phyloP scores from a whole-genome alignment of 2,329 filamentous ascomycete genomes.

The Fusarium metavorans region DNA sequence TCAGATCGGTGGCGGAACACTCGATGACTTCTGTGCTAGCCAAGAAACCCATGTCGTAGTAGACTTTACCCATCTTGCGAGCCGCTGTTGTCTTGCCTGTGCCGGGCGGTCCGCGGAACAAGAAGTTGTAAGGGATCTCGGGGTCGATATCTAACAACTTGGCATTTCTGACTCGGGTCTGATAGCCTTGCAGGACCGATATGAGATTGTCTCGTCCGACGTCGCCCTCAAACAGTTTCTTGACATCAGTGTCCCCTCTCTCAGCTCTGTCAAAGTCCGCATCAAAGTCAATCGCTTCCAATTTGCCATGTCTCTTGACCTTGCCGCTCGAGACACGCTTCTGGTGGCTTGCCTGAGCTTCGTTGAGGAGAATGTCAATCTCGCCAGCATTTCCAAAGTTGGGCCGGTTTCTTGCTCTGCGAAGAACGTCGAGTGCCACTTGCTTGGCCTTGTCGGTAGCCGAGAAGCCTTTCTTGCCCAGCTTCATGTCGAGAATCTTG shows the following conservation, averaged over 20 bases:
- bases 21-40: constrained; percentile 70
- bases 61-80: constrained; percentile 79
- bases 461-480: constrained; percentile 66
- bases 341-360: constrained; percentile 39
- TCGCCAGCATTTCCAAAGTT: constrained; percentile 83
- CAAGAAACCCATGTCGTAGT: constrained; percentile 80
- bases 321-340: constrained; percentile 33
- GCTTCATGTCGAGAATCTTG: constrained; percentile 72
- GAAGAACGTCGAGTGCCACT: constrained; percentile 70
- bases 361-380: constrained; percentile 64
- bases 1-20: constrained; percentile 74
- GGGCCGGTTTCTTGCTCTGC: constrained; percentile 69
- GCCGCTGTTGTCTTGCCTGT: constrained; percentile 82
- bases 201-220: constrained; percentile 70
- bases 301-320: constrained; percentile 65
- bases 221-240: constrained; percentile 66
- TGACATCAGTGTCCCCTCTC: constrained; percentile 56
- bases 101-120: constrained; percentile 74
- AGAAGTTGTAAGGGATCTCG: constrained; percentile 73
- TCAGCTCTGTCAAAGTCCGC: constrained; percentile 67
- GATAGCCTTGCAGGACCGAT: constrained; percentile 64
- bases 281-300: constrained; percentile 81
- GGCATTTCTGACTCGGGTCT: constrained; percentile 54
- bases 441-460: constrained; percentile 64
- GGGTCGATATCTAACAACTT: constrained; percentile 46